These are phyloP conservation scores for Solanum medicagineum DNA, from an alignment of 257 asterid genomes.

Conservation along the genomic window DNA sequence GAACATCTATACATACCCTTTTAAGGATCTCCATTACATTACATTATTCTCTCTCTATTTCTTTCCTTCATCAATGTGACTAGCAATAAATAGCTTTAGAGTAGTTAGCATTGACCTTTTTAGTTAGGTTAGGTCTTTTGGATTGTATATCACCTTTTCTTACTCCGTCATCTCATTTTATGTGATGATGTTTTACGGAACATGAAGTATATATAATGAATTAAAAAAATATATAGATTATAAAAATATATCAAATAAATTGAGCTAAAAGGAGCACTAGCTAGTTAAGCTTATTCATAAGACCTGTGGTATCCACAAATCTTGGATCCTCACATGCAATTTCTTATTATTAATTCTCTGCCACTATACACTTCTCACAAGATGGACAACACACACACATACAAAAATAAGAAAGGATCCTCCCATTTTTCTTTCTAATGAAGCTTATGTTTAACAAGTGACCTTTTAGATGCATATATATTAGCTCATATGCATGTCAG, in stretches of 20 bases:
- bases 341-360: neutral
- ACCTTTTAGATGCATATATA: neutral
- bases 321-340: neutral
- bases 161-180: neutral
- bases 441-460: neutral
- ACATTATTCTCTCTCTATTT: neutral
- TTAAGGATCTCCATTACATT: neutral
- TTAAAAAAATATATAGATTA: neutral
- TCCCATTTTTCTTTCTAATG: neutral
- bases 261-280: neutral
- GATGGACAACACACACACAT: neutral
- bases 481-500: neutral
- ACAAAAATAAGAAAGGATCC: neutral
- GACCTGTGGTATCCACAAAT: neutral
- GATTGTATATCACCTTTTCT: neutral
- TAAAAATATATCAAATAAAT: too few relatives aligned
- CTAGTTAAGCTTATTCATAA: neutral
- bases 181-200: neutral
- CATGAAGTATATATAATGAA: neutral
- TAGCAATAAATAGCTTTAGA: neutral
- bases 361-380: neutral
- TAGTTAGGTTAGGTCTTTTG: neutral
- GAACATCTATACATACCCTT: neutral
- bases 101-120: neutral
- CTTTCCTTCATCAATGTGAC: neutral